phyloP scores from a whole-genome alignment of 2,329 filamentous ascomycete species.

The Neopestalotiopsis sp. region DNA sequence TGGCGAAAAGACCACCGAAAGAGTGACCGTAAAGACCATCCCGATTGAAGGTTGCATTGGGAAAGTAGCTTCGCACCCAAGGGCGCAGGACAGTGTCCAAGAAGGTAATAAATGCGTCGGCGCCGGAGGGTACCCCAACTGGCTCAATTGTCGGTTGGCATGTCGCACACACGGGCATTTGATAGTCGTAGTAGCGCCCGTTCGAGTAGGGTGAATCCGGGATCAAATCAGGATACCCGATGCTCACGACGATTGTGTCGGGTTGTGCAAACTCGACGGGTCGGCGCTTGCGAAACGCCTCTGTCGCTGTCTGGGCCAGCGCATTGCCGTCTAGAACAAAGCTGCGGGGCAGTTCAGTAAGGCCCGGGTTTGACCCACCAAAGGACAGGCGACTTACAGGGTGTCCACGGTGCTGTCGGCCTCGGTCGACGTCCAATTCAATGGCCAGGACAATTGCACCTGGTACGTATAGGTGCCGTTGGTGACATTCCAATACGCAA shows the following conservation, averaged over 20 bases:
- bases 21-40: slow-evolving; percentile 15
- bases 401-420: slow-evolving; percentile 10
- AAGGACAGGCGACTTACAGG: background rate
- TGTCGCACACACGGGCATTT: background rate
- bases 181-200: slow-evolving; percentile 30
- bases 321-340: slow-evolving; percentile 35
- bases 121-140: background rate
- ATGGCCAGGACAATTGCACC: slow-evolving; percentile 24
- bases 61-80: slow-evolving; percentile 4
- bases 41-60: background rate
- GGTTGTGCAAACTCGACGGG: slow-evolving; percentile 29
- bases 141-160: background rate
- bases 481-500: slow-evolving; percentile 24
- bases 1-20: slow-evolving; percentile 6
- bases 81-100: slow-evolving; percentile 1
- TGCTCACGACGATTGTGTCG: slow-evolving; percentile 30
- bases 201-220: slow-evolving; percentile 27
- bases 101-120: slow-evolving; percentile 6
- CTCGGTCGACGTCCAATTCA: slow-evolving; percentile 20
- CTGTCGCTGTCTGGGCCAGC: slow-evolving; percentile 29
- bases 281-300: slow-evolving; percentile 31
- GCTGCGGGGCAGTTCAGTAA: slow-evolving; percentile 15
- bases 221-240: slow-evolving; percentile 29
- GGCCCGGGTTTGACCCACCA: background rate
- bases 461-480: slow-evolving; percentile 21